Conservation (phyloP, 202 grass and related monocot species). For the Cymbopogon flexuosus region DNA sequence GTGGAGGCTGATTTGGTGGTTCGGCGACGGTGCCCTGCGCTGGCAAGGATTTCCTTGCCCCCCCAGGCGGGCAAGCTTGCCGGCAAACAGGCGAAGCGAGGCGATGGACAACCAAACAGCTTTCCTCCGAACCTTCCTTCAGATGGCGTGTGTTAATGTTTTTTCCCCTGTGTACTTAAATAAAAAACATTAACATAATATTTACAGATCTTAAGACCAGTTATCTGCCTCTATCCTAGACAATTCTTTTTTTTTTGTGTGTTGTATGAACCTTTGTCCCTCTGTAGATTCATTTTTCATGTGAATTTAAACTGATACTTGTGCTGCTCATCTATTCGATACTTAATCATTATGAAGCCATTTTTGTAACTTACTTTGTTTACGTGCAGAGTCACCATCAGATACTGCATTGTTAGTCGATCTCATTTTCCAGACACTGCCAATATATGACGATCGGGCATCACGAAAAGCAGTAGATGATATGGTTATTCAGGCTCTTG, state of each 20-base stretch:
- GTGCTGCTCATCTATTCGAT: slow-evolving; percentile 14
- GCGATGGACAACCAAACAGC: too few species aligned
- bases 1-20: too few species aligned
- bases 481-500: slow-evolving; percentile 62
- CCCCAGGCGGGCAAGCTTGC: too few species aligned
- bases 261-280: background rate
- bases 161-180: background rate
- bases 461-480: slow-evolving; percentile 90
- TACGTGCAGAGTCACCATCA: slow-evolving; percentile 36
- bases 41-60: too few species aligned
- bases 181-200: background rate
- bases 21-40: too few species aligned
- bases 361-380: slow-evolving; percentile 17
- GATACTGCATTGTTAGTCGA: slow-evolving; percentile 59
- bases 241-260: background rate
- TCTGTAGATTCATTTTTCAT: background rate
- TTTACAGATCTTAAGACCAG: background rate
- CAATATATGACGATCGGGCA: slow-evolving; percentile 80
- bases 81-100: too few species aligned
- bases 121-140: background rate
- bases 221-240: slow-evolving; percentile 1
- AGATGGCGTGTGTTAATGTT: background rate
- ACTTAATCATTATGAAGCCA: slow-evolving; percentile 13
- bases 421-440: slow-evolving; percentile 81
- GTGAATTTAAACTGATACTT: background rate